Evolutionary conservation across 2,329 filamentous ascomycete species (phyloP).

Genomic region (Colletotrichum paranaense): DNA sequence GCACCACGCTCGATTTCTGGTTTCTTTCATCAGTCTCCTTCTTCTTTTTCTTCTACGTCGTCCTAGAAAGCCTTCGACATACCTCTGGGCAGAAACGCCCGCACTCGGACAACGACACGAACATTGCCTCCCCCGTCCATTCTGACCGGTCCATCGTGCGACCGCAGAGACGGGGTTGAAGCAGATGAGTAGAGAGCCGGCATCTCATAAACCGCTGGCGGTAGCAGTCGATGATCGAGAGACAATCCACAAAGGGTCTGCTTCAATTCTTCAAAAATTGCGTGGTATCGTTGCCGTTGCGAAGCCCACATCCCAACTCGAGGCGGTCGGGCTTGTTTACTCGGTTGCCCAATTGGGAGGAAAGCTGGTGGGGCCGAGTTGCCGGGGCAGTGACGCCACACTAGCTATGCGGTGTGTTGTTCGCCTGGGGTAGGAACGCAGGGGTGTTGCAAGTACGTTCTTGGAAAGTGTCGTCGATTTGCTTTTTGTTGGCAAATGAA

Average conservation of each 20-base stretch:
- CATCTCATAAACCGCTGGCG: constrained; percentile 49
- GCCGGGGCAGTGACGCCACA: constrained; percentile 36
- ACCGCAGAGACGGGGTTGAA: constrained; percentile 82
- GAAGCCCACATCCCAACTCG: constrained; percentile 36
- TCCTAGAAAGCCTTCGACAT: constrained; percentile 32
- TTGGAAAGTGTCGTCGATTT: neutral
- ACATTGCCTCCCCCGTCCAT: constrained; percentile 80
- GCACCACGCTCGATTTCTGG: constrained; percentile 84
- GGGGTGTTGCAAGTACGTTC: neutral
- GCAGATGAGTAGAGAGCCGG: constrained; percentile 71
- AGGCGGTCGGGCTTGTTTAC: constrained; percentile 37
- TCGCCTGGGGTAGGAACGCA: neutral
- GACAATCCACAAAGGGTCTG: constrained; percentile 54
- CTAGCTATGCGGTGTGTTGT: constrained; percentile 21
- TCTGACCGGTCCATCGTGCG: constrained; percentile 74
- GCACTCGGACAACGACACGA: constrained; percentile 82
- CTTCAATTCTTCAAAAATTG: constrained; percentile 52
- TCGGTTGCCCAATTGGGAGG: constrained; percentile 36
- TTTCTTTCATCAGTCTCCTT: constrained; percentile 2
- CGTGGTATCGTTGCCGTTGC: constrained; percentile 51
- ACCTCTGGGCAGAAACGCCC: constrained; percentile 85
- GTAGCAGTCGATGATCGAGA: constrained; percentile 58
- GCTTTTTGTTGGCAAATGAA: neutral
- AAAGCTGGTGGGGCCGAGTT: constrained; percentile 35
- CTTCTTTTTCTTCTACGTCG: neutral